Conservation (phyloP, 352 stramenopile genomes). For the Pythium pyrilobum region DNA sequence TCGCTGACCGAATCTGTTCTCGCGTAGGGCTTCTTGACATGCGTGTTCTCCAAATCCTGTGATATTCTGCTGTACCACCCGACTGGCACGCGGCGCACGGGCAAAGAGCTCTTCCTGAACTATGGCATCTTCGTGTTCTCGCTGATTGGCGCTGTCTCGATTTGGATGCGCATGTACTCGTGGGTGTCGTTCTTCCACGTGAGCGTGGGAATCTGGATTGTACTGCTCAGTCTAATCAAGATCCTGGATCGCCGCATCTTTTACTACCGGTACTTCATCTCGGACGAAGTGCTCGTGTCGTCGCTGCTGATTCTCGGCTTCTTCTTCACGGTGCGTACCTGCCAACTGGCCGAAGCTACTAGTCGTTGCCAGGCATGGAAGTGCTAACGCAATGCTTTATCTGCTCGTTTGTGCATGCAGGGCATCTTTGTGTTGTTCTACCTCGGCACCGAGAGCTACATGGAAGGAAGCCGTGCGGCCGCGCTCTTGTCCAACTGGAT, state of each 20-base stretch:
- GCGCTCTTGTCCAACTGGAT: constrained; percentile 72
- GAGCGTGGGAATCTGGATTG: constrained; percentile 61
- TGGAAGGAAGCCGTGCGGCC: constrained; percentile 80
- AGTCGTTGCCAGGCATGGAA: too few relatives aligned
- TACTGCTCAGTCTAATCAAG: constrained; percentile 66
- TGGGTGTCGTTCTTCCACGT: constrained; percentile 75
- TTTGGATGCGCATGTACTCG: constrained; percentile 84
- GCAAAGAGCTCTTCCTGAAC: constrained; percentile 83
- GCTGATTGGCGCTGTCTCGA: constrained; percentile 75
- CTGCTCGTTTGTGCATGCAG: constrained; percentile 30
- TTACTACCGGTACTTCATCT: constrained; percentile 88
- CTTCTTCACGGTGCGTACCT: constrained; percentile 70
- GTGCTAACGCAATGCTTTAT: too few relatives aligned
- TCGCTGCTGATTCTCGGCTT: constrained; percentile 74
- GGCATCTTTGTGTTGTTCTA: constrained; percentile 80
- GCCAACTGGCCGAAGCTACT: too few relatives aligned
- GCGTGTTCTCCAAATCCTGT: constrained; percentile 68
- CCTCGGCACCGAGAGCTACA: constrained; percentile 77
- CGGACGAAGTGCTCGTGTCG: constrained; percentile 83
- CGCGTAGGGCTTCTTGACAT: constrained; percentile 65
- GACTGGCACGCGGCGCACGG: constrained; percentile 53
- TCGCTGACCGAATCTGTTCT: neutral
- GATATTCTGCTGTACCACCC: constrained; percentile 76
- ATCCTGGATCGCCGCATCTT: constrained; percentile 81
- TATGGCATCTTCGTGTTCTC: constrained; percentile 86